Percentiles rank a stretch among this genome's conserved stretches.
Evolutionary conservation across 257 asterid genomes (phyloP).

Genomic region (Eustoma russellianum): DNA sequence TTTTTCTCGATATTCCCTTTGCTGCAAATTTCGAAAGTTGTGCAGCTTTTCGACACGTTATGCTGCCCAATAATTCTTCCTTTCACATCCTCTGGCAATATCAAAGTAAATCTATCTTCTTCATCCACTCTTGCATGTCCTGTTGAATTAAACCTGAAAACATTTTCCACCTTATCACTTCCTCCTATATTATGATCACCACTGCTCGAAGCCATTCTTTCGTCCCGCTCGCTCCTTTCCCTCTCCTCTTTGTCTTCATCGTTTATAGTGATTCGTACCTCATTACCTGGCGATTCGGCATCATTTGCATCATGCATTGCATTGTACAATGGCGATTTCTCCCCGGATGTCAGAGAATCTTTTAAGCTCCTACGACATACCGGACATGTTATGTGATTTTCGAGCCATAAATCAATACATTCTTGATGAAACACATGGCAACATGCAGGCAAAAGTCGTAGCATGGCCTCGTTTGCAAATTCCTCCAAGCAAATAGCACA

Average conservation of each 20-base stretch:
- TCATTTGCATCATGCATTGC: slow-evolving; percentile 13
- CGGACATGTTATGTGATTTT: slow-evolving; percentile 74
- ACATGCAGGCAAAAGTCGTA: slow-evolving; percentile 62
- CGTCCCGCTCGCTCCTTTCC: not conserved
- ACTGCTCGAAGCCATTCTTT: not conserved
- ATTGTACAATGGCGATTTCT: slow-evolving; percentile 14
- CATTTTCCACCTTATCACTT: slow-evolving; percentile 18
- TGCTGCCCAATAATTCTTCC: slow-evolving; percentile 43
- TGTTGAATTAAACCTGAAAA: slow-evolving; percentile 64
- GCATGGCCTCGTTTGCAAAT: slow-evolving; percentile 40
- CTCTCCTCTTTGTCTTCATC: slow-evolving; percentile 18
- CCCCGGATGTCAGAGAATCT: slow-evolving; percentile 26
- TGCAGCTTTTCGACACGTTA: slow-evolving; percentile 51
- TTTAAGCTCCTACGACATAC: slow-evolving; percentile 62
- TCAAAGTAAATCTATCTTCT: slow-evolving; percentile 61
- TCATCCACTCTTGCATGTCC: slow-evolving; percentile 55
- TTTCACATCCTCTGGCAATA: slow-evolving; percentile 57
- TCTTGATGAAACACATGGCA: slow-evolving; percentile 85
- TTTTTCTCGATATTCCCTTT: too few species aligned
- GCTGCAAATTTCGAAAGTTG: slow-evolving; percentile 28
- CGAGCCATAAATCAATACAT: slow-evolving; percentile 90
- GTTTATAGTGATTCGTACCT: slow-evolving; percentile 33
- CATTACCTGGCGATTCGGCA: slow-evolving; percentile 15
- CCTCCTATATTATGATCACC: not conserved
- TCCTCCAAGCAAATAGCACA: slow-evolving; percentile 87